Conservation (phyloP, 169 alveolate genomes). For the Eimeria acervulina region DNA sequence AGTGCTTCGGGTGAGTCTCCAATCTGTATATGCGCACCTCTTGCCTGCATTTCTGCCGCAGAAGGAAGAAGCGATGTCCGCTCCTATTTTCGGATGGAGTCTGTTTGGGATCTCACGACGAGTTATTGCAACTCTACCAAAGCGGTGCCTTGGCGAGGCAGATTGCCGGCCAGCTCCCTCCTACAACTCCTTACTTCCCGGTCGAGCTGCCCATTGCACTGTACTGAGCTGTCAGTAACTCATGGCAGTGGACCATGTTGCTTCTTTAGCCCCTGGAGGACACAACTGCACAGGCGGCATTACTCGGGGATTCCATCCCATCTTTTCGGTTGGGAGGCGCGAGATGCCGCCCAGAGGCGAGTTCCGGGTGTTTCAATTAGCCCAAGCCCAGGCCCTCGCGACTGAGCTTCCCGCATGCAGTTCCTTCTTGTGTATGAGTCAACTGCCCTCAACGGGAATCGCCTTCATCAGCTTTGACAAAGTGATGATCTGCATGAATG, state of each 20-base stretch:
- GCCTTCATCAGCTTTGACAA: background rate
- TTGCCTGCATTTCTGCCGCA: conserved; percentile 4
- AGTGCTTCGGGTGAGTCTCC: background rate
- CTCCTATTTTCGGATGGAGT: conserved; percentile 47
- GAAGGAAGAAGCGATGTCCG: conserved; percentile 64
- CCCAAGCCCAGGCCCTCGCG: background rate
- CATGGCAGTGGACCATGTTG: background rate
- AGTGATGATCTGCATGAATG: background rate
- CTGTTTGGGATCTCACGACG: conserved; percentile 69
- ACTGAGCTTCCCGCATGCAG: background rate
- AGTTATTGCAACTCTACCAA: conserved; percentile 42
- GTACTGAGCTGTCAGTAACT: conserved; percentile 21
- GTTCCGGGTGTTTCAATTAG: background rate
- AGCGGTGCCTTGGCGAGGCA: conserved; percentile 63
- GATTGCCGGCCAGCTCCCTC: conserved; percentile 28
- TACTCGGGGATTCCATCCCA: background rate
- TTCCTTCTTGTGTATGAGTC: background rate
- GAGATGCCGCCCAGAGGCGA: background rate
- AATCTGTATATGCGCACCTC: background rate
- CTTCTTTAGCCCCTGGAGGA: background rate
- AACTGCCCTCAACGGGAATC: background rate
- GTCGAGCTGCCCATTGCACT: conserved; percentile 76
- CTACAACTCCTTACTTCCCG: background rate
- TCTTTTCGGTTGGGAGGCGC: conserved; percentile 2
- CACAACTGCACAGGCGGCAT: background rate